Evolutionary conservation across 192 early-diverging fungal species (phyloP).

Genomic region (Backusella luteola): DNA sequence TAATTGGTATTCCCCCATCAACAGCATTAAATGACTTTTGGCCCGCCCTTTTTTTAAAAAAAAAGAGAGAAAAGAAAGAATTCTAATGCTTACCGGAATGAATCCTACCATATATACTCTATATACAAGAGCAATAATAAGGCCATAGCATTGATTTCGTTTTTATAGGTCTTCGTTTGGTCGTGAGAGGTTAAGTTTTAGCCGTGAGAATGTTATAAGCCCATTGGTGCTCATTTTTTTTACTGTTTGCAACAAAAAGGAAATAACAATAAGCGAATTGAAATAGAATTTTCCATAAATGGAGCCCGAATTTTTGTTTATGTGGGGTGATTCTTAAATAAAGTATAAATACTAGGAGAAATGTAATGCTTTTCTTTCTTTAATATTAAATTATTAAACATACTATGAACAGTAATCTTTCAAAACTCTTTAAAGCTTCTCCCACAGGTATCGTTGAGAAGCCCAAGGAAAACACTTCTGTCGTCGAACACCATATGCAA

Average conservation of each 20-base stretch:
- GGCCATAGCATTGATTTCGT: background rate
- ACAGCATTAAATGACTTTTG: too few species aligned
- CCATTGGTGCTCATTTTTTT: background rate
- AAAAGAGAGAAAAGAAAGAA: too few species aligned
- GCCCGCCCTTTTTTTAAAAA: too few species aligned
- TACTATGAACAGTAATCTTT: background rate
- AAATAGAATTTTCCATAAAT: background rate
- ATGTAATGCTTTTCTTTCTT: background rate
- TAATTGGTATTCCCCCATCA: too few species aligned
- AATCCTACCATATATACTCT: too few species aligned
- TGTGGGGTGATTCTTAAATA: slow-evolving; percentile 8
- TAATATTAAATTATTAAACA: background rate
- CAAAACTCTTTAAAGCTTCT: background rate
- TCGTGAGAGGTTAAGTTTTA: background rate
- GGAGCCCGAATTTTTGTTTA: background rate
- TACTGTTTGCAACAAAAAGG: background rate
- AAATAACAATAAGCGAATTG: background rate
- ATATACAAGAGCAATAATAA: too few species aligned
- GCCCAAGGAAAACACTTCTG: background rate
- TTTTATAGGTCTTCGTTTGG: background rate
- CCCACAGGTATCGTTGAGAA: background rate
- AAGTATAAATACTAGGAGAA: background rate
- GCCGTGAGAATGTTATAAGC: background rate
- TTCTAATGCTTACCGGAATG: too few species aligned
- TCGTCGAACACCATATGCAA: slow-evolving; percentile 1